Evolutionary conservation across 305 asterid genomes (phyloP), one percentile per base, ranked within the genome.

Genomic region (Fraxinus xanthoxyloides): DNA sequence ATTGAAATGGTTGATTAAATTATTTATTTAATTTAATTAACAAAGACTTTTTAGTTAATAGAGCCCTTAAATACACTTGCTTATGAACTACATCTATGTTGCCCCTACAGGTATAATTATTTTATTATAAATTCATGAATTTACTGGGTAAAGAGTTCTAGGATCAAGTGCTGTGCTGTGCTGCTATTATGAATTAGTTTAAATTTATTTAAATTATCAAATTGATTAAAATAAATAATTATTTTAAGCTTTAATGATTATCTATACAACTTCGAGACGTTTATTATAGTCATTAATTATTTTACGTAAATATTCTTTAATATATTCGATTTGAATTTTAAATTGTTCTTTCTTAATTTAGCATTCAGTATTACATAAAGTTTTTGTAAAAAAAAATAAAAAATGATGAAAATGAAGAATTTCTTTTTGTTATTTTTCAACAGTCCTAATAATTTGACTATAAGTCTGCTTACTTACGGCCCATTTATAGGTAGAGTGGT

Each of bases 61-160:
- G 84, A 56, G 87, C 73, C 82, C 32, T 76, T 32, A 38, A 84
- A 76, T 77, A 79, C 77, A 38, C 46, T 79, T 69, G 70, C 82
- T 79, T 79, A 48, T n/a, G 23, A 78, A 28, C 23, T 81, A 77
- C 77, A 77, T 77, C 40, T 56, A 36, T 34, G 82, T 80, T n/a
- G 72, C 65, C 63, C 51, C 48, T 70, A 19, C 65, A 72, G 24
- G 69, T n/a, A 51, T 21, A 63, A 24, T 24, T 65, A 65, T 65
- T 17, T 51, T 65, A 65, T 65, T 65, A 65, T 5, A 51, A 17
- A 51, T 4, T 51, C 6, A 12, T 30, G 38, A 67, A 30, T 67
- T 67, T 13, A 67, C 21, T 5, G 0, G n/a, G 26, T n/a, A 1
- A 24, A 2, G 24, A 30, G 36, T 67, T 28, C 74, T 28, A 67